phyloP scores from a whole-genome alignment of 306 rosid genomes.

The Leucaena leucocephala region DNA sequence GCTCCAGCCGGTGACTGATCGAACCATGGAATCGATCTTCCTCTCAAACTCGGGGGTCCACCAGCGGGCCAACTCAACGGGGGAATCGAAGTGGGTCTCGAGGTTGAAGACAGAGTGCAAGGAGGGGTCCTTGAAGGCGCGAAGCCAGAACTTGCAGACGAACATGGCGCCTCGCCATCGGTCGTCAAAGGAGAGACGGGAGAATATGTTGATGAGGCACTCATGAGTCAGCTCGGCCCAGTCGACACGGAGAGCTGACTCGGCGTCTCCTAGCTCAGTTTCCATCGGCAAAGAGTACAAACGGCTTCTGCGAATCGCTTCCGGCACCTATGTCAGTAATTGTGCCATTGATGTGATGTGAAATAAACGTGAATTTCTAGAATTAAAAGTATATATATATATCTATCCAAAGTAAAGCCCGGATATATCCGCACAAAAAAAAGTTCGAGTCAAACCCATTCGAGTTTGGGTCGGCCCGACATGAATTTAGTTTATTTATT shows the following conservation, averaged over 20 bases:
- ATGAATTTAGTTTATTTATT: too few relatives aligned
- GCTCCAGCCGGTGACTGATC: constrained; percentile 63
- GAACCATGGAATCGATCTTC: constrained; percentile 77
- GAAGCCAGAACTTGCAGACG: constrained; percentile 77
- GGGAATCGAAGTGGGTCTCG: constrained; percentile 53
- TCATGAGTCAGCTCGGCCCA: constrained; percentile 87
- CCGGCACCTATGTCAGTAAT: too few relatives aligned
- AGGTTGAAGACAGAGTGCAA: constrained; percentile 67
- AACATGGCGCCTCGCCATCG: constrained; percentile 79
- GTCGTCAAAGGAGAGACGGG: constrained; percentile 66
- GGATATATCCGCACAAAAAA: too few relatives aligned
- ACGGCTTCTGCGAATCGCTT: background rate
- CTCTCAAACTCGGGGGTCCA: constrained; percentile 71
- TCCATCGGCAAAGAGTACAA: constrained; percentile 30
- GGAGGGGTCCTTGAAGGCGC: constrained; percentile 66
- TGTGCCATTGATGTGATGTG: too few relatives aligned
- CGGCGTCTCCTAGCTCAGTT: constrained; percentile 14
- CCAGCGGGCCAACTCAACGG: constrained; percentile 57
- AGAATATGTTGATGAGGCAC: constrained; percentile 71
- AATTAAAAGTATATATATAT: too few relatives aligned
- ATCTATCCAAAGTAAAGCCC: too few relatives aligned
- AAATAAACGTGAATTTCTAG: too few relatives aligned
- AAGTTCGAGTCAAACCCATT: too few relatives aligned
- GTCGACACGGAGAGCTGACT: constrained; percentile 35
- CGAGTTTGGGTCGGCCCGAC: too few relatives aligned